A percentile compares a stretch with the other conserved stretches of the same genome.
phyloP scores from a whole-genome alignment of 1,139 yeast species.

The Taiozyma onychis region DNA sequence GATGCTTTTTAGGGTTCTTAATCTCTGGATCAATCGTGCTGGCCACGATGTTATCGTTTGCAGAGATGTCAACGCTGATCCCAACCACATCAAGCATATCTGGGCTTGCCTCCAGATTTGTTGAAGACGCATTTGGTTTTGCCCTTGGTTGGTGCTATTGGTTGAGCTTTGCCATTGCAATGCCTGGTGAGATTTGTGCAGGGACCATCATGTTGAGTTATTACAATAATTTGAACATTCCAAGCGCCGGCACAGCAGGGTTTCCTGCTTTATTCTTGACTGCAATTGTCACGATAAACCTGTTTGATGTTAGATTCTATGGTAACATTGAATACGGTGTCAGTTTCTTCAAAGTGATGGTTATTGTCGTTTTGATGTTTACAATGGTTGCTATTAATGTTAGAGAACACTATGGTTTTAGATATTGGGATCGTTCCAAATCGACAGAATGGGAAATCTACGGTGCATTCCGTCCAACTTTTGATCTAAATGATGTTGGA shows the following conservation, averaged over 20 bases:
- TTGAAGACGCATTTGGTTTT: slow-evolving; percentile 82
- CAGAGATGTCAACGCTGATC: slow-evolving; percentile 81
- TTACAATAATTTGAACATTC: slow-evolving; percentile 48
- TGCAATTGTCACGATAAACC: slow-evolving; percentile 41
- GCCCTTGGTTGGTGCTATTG: slow-evolving; percentile 78
- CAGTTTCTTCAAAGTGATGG: slow-evolving; percentile 52
- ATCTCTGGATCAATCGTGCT: slow-evolving; percentile 64
- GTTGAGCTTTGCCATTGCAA: slow-evolving; percentile 64
- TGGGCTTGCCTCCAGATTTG: slow-evolving; percentile 70
- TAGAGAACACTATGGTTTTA: slow-evolving; percentile 54
- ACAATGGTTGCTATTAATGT: slow-evolving; percentile 60
- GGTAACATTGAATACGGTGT: slow-evolving; percentile 71
- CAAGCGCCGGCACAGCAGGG: slow-evolving; percentile 52
- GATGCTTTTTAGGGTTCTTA: slow-evolving; percentile 65
- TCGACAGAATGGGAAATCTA: slow-evolving; percentile 48
- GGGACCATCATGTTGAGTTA: slow-evolving; percentile 70
- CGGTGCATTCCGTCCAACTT: slow-evolving; percentile 71
- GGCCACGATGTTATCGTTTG: slow-evolving; percentile 67
- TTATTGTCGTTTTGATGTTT: slow-evolving; percentile 51
- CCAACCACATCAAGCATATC: slow-evolving; percentile 80
- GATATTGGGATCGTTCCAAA: slow-evolving; percentile 53
- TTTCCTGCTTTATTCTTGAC: slow-evolving; percentile 61
- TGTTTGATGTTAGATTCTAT: slow-evolving; percentile 63
- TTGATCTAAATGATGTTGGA: slow-evolving; percentile 53
- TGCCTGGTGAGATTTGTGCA: slow-evolving; percentile 79